Conservation (phyloP, 202 grass and related monocot genomes). For the Schoenoplectus tabernaemontani region DNA sequence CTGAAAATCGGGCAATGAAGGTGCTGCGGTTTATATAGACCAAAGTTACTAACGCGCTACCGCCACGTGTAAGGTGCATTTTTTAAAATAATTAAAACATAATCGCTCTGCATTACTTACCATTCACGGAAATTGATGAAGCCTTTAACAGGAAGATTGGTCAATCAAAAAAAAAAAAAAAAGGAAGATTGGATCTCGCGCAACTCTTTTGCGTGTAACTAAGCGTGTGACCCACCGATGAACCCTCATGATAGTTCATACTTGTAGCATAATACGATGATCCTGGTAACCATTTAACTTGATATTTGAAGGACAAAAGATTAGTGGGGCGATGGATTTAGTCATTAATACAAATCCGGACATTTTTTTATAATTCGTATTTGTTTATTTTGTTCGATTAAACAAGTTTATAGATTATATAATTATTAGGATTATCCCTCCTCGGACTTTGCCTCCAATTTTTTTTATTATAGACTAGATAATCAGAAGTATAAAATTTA, state of each 20-base stretch:
- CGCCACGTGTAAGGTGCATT: conserved; percentile 17
- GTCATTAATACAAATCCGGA: no score
- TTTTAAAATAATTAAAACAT: neutral
- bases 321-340: no score
- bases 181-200: neutral
- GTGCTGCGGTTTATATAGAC: neutral
- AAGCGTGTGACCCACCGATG: no score
- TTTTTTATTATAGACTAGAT: no score
- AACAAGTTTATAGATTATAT: no score
- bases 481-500: no score
- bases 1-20: neutral
- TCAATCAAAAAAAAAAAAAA: no score
- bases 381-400: no score
- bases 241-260: neutral
- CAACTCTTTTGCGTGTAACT: neutral
- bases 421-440: no score
- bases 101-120: neutral
- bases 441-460: no score
- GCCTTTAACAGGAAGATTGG: neutral
- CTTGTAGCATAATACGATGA: neutral
- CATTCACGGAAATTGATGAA: conserved; percentile 3
- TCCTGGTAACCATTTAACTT: neutral
- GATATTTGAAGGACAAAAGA: neutral
- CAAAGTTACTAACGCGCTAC: neutral
- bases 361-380: no score